Evolutionary conservation across 2,329 filamentous ascomycete genomes (phyloP).

Genomic region (Fusarium irregulare): DNA sequence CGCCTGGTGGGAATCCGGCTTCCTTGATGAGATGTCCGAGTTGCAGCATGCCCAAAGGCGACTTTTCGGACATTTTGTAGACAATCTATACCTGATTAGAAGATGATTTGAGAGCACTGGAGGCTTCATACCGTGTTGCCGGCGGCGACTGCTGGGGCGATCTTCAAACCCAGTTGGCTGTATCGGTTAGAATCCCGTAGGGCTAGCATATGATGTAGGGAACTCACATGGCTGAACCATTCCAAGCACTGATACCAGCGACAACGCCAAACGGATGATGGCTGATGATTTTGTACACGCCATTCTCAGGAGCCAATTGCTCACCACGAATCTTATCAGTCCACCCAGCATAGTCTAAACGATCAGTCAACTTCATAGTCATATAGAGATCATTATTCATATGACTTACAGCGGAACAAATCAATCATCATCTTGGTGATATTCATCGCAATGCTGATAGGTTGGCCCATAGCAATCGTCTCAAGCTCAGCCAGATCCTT

Average conservation of each 20-base stretch:
- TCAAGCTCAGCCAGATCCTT: slow-evolving; percentile 1
- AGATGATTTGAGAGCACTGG: accelerated
- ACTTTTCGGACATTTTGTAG: slow-evolving; percentile 4
- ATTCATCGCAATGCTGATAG: not conserved
- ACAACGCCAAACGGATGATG: slow-evolving; percentile 1
- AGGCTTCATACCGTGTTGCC: not conserved
- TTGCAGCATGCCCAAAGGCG: not conserved
- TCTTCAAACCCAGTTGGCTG: not conserved
- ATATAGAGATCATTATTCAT: not conserved
- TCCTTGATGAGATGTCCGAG: not conserved
- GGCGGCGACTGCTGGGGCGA: not conserved
- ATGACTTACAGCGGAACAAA: not conserved
- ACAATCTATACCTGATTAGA: not conserved
- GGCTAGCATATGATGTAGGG: accelerated
- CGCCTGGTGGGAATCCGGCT: slow-evolving; percentile 1
- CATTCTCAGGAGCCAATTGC: not conserved
- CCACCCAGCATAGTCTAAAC: slow-evolving; percentile 1
- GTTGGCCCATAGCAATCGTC: not conserved
- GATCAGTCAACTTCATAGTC: not conserved
- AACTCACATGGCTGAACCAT: not conserved
- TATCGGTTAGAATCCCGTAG: not conserved
- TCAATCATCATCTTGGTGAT: not conserved
- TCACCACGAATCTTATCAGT: slow-evolving; percentile 1
- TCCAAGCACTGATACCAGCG: not conserved
- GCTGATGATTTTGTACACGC: slow-evolving; percentile 6